phyloP scores from a whole-genome alignment of 2,329 filamentous ascomycete species.

The Fusarium hainanense region DNA sequence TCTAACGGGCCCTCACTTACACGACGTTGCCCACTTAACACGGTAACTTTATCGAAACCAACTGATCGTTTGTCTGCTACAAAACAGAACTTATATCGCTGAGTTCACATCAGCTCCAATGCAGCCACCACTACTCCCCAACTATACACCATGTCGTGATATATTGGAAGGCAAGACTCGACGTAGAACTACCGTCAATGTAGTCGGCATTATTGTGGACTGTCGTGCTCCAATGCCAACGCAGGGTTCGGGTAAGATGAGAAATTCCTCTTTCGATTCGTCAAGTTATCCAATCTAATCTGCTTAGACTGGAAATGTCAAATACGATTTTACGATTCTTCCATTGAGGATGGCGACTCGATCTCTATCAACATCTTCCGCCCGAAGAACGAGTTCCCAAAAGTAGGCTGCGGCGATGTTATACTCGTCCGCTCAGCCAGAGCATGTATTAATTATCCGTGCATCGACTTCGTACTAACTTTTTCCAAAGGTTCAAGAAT shows the following conservation, averaged over 20 bases:
- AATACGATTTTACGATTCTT: slow-evolving; percentile 70
- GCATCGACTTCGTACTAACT: slow-evolving; percentile 13
- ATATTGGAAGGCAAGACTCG: slow-evolving; percentile 56
- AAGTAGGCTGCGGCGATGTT: slow-evolving; percentile 55
- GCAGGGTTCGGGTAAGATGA: slow-evolving; percentile 59
- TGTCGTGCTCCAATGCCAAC: slow-evolving; percentile 64
- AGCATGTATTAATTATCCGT: slow-evolving; percentile 50
- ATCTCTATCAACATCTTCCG: slow-evolving; percentile 71
- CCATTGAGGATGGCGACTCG: slow-evolving; percentile 57
- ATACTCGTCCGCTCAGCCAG: slow-evolving; percentile 63
- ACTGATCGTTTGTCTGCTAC: neutral
- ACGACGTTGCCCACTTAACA: slow-evolving; percentile 14
- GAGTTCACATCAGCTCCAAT: slow-evolving; percentile 9
- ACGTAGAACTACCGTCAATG: slow-evolving; percentile 57
- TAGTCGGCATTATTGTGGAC: slow-evolving; percentile 80
- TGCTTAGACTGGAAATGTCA: slow-evolving; percentile 68
- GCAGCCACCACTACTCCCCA: slow-evolving; percentile 33
- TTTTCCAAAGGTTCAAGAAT: slow-evolving; percentile 56
- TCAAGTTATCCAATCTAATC: slow-evolving; percentile 8
- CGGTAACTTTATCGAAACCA: slow-evolving; percentile 10
- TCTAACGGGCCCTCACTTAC: slow-evolving; percentile 15
- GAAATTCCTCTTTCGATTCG: slow-evolving; percentile 10
- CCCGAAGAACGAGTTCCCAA: slow-evolving; percentile 60
- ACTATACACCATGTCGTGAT: slow-evolving; percentile 51
- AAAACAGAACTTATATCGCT: slow-evolving; percentile 14